Base-by-base conservation (phyloP, 2,329 filamentous ascomycete genomes). In the Aspergillus terreus region DNA sequence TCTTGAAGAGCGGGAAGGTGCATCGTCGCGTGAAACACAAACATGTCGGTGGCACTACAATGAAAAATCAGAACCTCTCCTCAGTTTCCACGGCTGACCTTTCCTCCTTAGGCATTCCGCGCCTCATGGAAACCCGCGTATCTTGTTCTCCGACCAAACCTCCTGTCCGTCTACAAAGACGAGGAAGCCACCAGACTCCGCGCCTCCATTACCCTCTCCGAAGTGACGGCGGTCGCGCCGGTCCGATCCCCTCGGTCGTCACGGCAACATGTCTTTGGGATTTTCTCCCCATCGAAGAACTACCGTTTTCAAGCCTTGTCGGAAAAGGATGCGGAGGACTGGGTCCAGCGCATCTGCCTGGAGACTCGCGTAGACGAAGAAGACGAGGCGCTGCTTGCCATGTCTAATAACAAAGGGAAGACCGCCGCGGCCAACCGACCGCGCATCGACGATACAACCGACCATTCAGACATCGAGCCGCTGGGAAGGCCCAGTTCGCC, bases 1-100 rank as follows among this genome's bases (percentile, higher is more conserved):
- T 97, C 50, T 82, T 97, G 70, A 97, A 95, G 75, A 85, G 87
- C 51, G 92, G 92, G 53, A 87, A 87, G 60, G 85, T 96, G 36
- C 82, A 88, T 66, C 95, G 95, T 73, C 84, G 92, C 60, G 95
- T 91, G 15, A 87, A 92, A 63, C 96, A 92, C 77, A 97, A 92
- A 54, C 96, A 95, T 85, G 90, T 91, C 71, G 55, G 63, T 55
- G 33, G 12, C 14, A 48, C 38, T 23, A 14, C 3, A 6, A 27
- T 30, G 27, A 30, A 30, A 30, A 30, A 30, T 30, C 27, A 30
- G 47, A n/a, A 12, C 44, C 33, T 25, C 32, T 17, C 45, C 14
- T 21, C 40, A 42, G 19, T 42, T 42, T 42, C 46, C 38, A 21
- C 27, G 50, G 69, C 57, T 35, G 42, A 33, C 46, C 14, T 17